Evolutionary conservation across 2,329 filamentous ascomycete species (phyloP), one percentile per base, ranked within the genome.

Genomic region (Akanthomyces muscarius): DNA sequence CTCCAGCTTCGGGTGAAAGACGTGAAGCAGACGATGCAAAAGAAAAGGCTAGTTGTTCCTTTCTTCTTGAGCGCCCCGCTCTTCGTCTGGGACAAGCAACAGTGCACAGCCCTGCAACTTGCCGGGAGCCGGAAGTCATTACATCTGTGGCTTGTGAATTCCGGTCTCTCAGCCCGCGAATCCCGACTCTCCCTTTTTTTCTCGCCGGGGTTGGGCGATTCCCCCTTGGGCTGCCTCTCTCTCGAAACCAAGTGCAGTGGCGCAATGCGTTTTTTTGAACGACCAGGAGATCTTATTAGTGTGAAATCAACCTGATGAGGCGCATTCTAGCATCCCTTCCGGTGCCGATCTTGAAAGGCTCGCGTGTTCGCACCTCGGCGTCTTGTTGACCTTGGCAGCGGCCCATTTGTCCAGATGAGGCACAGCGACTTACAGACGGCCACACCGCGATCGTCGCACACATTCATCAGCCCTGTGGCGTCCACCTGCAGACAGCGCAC

Each of bases 31-130:
- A 55, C 23, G 41, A 14, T 7, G 14, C 13, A 11, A 21, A 14
- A 13, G 28, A 47, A 33, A 57, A 14, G 4, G 11, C 16, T 56
- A 30, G 44, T 16, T 16, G 3, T 3, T 23, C 6, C 2, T 21
- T 23, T 11, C n/a, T n/a, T 23, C 23, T 23, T 42, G 14, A 14
- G 21, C n/a, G 30, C 16, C 23, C 45, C 36, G 11, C 56, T 7
- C 23, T 13, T 51, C 45, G 56, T 7, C 48, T 54, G 21, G 14
- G 33, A 41, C 33, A 38, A 25, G 16, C 30, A 25, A n/a, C 25
- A 14, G n/a, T 61, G 58, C 58, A 61, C 58, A 61, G 58, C 58
- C 58, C 48, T 53, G 48, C 28, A 16, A 33, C 38, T 21, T 42
- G 58, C 45, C 48, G 58, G 58, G 13, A 53, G 48, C 58, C 58